Base-by-base conservation (phyloP, 2,329 filamentous ascomycete genomes). In the Coniosporium tulheliwenetii region DNA sequence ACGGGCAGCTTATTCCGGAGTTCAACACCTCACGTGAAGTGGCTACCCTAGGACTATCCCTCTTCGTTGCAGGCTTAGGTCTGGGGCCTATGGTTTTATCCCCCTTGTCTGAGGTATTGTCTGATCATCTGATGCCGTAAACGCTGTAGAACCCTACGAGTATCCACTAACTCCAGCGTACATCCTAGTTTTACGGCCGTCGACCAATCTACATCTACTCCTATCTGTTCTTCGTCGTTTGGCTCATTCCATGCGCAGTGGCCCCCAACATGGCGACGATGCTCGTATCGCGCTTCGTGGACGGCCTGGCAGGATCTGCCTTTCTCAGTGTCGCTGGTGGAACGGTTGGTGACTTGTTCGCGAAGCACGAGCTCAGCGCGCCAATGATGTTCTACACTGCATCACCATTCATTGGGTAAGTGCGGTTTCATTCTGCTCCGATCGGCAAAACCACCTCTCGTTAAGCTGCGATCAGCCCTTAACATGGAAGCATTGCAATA, bases 241-340 rank as follows among this genome's bases (percentile, higher is more conserved):
- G 81, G 74, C 63, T 91, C 43, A 75, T 93, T 39, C 85, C 85
- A 0, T 83, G 80, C 47, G 85, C 85, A 1, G 77, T 87, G 14
- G 81, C 83, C n/a, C 65, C 67, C 41, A 93, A 93, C 52, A 81
- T 87, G n/a, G 63, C 76, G 48, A 91, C 85, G 5, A 76, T 93
- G 66, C 63, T 94, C 39, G 64, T 93, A 10, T 70, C 71, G 12
- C 76, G 87, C 5, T 94, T 94, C 57, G 70, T 95, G 38, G 73
- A 79, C 51, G 83, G 83, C 3, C 64, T 87, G 30, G 69, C 79
- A 1, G 63, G 62, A 15, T 69, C 65, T 45, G 71, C 71, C 2
- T 75, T 76, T 45, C 51, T 76, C 36, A 70, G 65, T 43, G 85
- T 94, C 1, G 81, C 85, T 0, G 86, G 85, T 34, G 85, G 85